These are phyloP conservation scores for Pseudonitzschia delicatissima DNA, from an alignment of 108 stramenopile species.

Conservation along the genomic window DNA sequence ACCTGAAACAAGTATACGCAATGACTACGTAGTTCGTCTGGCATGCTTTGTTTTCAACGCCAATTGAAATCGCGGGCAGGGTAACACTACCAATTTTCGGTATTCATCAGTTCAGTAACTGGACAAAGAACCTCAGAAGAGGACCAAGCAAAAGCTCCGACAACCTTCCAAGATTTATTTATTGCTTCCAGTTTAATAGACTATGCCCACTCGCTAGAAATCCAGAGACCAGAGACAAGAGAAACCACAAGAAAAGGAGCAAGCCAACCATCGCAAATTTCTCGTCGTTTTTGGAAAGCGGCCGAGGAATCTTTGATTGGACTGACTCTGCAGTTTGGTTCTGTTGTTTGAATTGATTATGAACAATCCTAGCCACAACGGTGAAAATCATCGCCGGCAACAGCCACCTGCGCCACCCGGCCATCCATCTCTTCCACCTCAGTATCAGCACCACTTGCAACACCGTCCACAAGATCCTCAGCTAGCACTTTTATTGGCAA, in stretches of 20 bases:
- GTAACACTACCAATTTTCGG: too few relatives aligned
- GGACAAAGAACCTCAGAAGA: too few relatives aligned
- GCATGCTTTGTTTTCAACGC: too few relatives aligned
- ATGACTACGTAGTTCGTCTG: neutral
- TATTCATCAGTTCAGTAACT: too few relatives aligned
- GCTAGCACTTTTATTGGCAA: neutral
- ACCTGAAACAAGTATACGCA: neutral
- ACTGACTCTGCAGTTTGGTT: neutral
- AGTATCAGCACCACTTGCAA: slow-evolving; percentile 8
- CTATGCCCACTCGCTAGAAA: neutral
- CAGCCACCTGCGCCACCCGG: neutral
- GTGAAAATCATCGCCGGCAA: slow-evolving; percentile 1
- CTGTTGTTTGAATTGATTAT: neutral
- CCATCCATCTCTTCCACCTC: slow-evolving; percentile 5
- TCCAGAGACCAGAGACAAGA: neutral
- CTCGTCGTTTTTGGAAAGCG: slow-evolving; percentile 3
- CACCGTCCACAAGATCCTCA: neutral
- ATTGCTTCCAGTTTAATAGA: neutral
- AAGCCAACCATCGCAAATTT: neutral
- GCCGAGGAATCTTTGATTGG: neutral
- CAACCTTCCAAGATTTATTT: neutral
- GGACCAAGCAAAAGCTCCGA: too few relatives aligned
- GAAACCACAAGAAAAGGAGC: neutral
- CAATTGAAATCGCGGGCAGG: too few relatives aligned
- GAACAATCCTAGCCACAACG: slow-evolving; percentile 3